phyloP scores from a whole-genome alignment of 192 early-diverging fungal genomes.

The Chytriomyces confervae region DNA sequence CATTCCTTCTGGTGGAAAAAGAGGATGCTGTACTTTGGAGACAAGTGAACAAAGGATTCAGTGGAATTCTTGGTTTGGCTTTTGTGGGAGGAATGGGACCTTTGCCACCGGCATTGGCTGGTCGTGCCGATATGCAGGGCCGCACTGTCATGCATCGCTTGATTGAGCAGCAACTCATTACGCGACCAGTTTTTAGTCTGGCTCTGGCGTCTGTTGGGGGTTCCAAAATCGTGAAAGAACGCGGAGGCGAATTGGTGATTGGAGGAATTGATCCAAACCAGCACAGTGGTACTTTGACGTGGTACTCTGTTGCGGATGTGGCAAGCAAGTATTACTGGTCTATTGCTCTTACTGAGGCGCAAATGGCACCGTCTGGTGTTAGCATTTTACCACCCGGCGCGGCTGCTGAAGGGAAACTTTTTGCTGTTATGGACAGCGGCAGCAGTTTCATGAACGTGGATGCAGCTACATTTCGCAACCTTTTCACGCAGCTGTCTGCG shows the following conservation, averaged over 20 bases:
- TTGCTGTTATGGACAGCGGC: not conserved
- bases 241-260: not conserved
- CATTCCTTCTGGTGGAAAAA: not conserved
- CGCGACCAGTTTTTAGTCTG: not conserved
- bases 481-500: not conserved
- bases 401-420: not conserved
- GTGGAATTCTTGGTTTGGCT: conserved; percentile 6
- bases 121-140: not conserved
- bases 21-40: conserved; percentile 5
- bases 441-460: not conserved
- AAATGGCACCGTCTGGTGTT: not conserved
- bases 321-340: not conserved
- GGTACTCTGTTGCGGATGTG: not conserved
- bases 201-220: not conserved
- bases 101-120: not conserved
- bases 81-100: conserved; percentile 1
- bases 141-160: not conserved
- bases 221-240: not conserved
- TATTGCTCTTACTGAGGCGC: not conserved
- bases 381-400: not conserved
- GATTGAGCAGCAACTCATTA: not conserved
- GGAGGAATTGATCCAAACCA: not conserved
- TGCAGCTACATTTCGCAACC: not conserved
- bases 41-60: not conserved
- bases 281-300: not conserved